Evolutionary conservation across 2,329 filamentous ascomycete species (phyloP).

Genomic region (Ascocoryne sarcoides): DNA sequence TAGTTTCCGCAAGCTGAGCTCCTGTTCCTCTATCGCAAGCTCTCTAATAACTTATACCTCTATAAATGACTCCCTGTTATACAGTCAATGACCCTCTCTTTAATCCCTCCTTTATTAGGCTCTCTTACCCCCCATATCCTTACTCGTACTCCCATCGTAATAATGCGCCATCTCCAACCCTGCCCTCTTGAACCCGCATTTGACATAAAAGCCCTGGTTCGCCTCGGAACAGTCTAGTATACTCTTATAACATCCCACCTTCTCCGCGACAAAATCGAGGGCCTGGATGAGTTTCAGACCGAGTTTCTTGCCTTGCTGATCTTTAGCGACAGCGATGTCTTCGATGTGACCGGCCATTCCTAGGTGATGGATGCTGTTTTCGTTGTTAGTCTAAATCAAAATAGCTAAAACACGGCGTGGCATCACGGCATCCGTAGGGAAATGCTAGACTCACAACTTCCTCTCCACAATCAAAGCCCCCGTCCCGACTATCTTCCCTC

Average conservation of each 20-base stretch:
- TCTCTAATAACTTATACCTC: neutral
- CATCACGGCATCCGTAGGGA: no score
- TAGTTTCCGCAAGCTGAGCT: no score
- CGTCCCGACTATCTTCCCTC: conserved; percentile 68
- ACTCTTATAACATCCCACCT: conserved; percentile 92
- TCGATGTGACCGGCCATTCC: conserved; percentile 91
- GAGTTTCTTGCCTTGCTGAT: conserved; percentile 96
- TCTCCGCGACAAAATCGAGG: conserved; percentile 76
- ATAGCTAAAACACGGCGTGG: neutral
- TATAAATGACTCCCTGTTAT: neutral
- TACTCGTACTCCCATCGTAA: conserved; percentile 37
- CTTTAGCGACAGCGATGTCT: conserved; percentile 89
- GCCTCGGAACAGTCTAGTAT: conserved; percentile 94
- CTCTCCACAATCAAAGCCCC: conserved; percentile 85
- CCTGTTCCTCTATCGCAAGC: neutral
- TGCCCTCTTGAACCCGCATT: conserved; percentile 89
- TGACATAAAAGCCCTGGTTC: conserved; percentile 96
- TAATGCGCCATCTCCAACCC: conserved; percentile 97
- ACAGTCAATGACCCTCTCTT: neutral
- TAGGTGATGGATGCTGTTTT: conserved; percentile 62
- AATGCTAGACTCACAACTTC: conserved; percentile 78
- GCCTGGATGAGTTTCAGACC: conserved; percentile 90
- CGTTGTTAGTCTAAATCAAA: conserved; percentile 14
- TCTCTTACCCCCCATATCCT: conserved; percentile 1
- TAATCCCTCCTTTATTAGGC: neutral